Percentiles rank a stretch among this genome's conserved stretches.
phyloP scores from a whole-genome alignment of 768 basidiomycete species.

The Pleurotus cornucopiae region DNA sequence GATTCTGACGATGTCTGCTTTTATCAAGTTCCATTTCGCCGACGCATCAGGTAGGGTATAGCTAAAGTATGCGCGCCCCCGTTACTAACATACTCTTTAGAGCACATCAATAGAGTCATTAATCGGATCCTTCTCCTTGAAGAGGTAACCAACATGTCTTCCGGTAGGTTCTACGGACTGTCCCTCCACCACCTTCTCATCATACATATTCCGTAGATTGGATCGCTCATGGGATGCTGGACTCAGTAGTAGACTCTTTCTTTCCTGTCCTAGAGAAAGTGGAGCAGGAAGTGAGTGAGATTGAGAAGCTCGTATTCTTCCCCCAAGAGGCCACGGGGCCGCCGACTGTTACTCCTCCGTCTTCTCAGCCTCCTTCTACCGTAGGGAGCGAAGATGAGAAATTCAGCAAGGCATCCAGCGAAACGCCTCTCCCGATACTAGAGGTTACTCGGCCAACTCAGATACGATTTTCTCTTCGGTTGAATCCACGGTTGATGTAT shows the following conservation, averaged over 20 bases:
- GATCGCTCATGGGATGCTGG: slow-evolving; percentile 90
- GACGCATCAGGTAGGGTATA: slow-evolving; percentile 60
- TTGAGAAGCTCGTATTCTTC: slow-evolving; percentile 67
- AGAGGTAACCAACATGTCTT: slow-evolving; percentile 61
- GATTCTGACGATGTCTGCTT: slow-evolving; percentile 4
- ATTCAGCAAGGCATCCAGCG: slow-evolving; percentile 9
- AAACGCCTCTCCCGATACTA: slow-evolving; percentile 6
- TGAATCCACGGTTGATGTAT: not conserved
- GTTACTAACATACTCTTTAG: slow-evolving; percentile 27
- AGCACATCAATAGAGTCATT: slow-evolving; percentile 75
- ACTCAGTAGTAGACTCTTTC: slow-evolving; percentile 92
- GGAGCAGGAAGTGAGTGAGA: slow-evolving; percentile 72
- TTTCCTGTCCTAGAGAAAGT: slow-evolving; percentile 82
- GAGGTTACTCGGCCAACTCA: not conserved
- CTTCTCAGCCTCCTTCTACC: not conserved
- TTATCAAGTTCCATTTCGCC: slow-evolving; percentile 78
- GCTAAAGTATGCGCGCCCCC: not conserved
- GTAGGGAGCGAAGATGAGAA: slow-evolving; percentile 6
- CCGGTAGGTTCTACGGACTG: slow-evolving; percentile 46
- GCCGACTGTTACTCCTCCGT: no score
- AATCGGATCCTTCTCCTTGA: slow-evolving; percentile 65
- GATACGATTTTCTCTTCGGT: slow-evolving; percentile 18
- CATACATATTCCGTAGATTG: slow-evolving; percentile 54
- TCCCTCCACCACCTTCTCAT: not conserved
- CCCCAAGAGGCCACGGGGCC: slow-evolving; percentile 4